phyloP scores from a whole-genome alignment of 371 early-diverging fungal genomes.

The Mortierella sp. region DNA sequence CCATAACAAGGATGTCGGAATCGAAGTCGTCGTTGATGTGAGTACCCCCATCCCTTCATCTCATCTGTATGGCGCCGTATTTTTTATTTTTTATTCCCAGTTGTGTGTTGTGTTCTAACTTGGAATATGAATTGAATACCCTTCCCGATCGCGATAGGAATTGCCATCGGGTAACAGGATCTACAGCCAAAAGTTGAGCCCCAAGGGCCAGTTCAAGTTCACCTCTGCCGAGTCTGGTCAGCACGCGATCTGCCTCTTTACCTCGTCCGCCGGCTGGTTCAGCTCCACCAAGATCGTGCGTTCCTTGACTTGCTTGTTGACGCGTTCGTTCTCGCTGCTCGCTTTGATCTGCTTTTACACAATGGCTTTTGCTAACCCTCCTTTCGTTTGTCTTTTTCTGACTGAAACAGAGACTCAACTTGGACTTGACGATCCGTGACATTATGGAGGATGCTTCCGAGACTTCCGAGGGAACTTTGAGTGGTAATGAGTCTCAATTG shows the following conservation, averaged over 20 bases:
- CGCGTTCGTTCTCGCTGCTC: conserved; percentile 58
- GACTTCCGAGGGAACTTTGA: conserved; percentile 64
- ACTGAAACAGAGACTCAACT: conserved; percentile 29
- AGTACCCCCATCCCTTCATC: too few relatives aligned
- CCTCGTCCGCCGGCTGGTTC: conserved; percentile 71
- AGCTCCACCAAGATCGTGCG: conserved; percentile 45
- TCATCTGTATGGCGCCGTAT: not conserved
- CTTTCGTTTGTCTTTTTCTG: not conserved
- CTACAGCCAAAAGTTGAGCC: conserved; percentile 79
- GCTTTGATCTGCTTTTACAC: conserved; percentile 31
- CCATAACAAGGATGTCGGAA: conserved; percentile 85
- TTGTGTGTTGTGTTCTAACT: not conserved
- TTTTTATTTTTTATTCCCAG: not conserved
- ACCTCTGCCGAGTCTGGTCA: conserved; percentile 90
- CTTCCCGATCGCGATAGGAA: conserved; percentile 58
- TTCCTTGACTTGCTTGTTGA: not conserved
- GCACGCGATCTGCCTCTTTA: conserved; percentile 89
- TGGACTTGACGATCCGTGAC: conserved; percentile 40
- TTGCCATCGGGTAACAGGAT: conserved; percentile 68
- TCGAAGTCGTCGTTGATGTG: conserved; percentile 69
- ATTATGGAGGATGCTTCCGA: conserved; percentile 37
- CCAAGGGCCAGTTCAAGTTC: conserved; percentile 88
- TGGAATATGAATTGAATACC: not conserved
- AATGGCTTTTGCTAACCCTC: not conserved
- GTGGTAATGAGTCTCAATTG: conserved; percentile 57